These are phyloP conservation scores for Fusarium hainanense DNA, from an alignment of 2,329 filamentous ascomycete species.

Conservation along the genomic window DNA sequence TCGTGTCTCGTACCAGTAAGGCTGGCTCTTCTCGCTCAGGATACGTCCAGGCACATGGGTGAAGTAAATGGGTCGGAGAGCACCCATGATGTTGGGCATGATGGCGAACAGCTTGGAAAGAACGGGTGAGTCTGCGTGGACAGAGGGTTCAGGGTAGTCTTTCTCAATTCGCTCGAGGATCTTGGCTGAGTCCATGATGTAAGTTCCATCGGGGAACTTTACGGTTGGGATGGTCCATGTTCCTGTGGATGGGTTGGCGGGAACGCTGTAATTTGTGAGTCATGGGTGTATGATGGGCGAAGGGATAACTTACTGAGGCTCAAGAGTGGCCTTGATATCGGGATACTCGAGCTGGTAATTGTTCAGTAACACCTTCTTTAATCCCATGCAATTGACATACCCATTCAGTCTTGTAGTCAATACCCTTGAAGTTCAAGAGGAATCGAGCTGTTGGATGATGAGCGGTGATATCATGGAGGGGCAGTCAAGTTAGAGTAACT, in stretches of 20 bases:
- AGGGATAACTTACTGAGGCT: conserved; percentile 60
- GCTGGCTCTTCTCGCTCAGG: conserved; percentile 61
- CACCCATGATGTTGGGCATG: conserved; percentile 47
- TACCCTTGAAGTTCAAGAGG: conserved; percentile 72
- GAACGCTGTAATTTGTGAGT: conserved; percentile 27
- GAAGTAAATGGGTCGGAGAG: conserved; percentile 57
- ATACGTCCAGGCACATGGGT: conserved; percentile 61
- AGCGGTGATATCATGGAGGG: conserved; percentile 1
- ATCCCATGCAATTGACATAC: conserved; percentile 34
- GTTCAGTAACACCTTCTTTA: not conserved
- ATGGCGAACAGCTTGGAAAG: conserved; percentile 58
- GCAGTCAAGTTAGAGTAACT: not conserved
- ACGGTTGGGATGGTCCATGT: conserved; percentile 61
- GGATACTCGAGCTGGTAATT: conserved; percentile 68
- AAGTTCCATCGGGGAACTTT: conserved; percentile 65
- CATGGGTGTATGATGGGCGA: not conserved
- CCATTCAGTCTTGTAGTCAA: conserved; percentile 77
- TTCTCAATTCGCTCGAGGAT: conserved; percentile 71
- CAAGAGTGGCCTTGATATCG: conserved; percentile 67
- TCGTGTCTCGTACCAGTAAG: conserved; percentile 68
- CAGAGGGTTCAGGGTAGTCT: conserved; percentile 65
- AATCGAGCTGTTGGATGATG: conserved; percentile 65
- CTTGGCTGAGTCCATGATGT: conserved; percentile 71
- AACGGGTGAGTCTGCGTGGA: conserved; percentile 67
- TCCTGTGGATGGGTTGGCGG: conserved; percentile 36